A percentile compares a stretch with the other conserved stretches of the same genome.
Conservation (phyloP, 2,329 filamentous ascomycete species). For the Paraphoma chrysanthemicola region DNA sequence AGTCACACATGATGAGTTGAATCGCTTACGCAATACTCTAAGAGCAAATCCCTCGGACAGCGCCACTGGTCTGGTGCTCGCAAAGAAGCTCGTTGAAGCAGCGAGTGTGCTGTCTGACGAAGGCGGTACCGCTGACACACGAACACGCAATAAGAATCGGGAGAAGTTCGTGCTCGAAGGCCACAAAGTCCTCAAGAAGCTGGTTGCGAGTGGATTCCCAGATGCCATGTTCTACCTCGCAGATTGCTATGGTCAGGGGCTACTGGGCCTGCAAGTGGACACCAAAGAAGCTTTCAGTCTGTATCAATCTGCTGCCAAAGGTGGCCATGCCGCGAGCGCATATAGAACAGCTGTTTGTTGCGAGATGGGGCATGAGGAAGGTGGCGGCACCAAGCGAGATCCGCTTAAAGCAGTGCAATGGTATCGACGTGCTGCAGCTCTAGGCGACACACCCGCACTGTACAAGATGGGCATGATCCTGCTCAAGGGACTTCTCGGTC, state of each 20-base stretch:
- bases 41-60: conserved; percentile 77
- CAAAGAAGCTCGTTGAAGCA: conserved; percentile 86
- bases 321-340: conserved; percentile 83
- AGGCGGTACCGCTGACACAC: conserved; percentile 73
- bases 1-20: conserved; percentile 80
- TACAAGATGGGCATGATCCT: conserved; percentile 98
- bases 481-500: conserved; percentile 91
- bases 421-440: conserved; percentile 90
- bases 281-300: conserved; percentile 91
- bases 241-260: conserved; percentile 84
- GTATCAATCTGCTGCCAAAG: conserved; percentile 92
- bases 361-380: conserved; percentile 93
- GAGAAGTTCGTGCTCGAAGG: conserved; percentile 87
- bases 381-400: conserved; percentile 89
- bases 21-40: conserved; percentile 72
- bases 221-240: conserved; percentile 95
- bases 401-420: conserved; percentile 95
- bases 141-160: conserved; percentile 67
- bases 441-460: conserved; percentile 93
- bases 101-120: conserved; percentile 80
- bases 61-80: conserved; percentile 73
- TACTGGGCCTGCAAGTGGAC: conserved; percentile 79
- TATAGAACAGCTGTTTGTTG: conserved; percentile 97
- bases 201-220: conserved; percentile 73
- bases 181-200: conserved; percentile 89